Conservation (phyloP, 805 yeast species). For the Scheffersomyces spartinae region DNA sequence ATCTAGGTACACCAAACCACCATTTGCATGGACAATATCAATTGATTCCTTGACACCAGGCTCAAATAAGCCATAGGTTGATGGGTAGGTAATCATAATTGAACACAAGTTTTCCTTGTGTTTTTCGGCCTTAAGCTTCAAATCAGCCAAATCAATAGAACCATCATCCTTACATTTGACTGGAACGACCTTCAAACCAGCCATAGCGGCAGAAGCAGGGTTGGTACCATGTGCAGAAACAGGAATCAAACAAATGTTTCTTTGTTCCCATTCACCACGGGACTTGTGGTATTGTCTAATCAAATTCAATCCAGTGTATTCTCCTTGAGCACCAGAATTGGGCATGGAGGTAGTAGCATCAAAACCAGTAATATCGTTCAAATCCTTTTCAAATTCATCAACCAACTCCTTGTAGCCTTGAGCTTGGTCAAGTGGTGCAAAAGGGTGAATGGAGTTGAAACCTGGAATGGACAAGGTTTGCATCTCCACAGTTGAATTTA, state of each 20-base stretch:
- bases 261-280: slow-evolving; percentile 49
- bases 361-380: slow-evolving; percentile 89
- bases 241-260: slow-evolving; percentile 89
- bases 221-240: slow-evolving; percentile 98
- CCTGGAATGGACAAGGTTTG: slow-evolving; percentile 91
- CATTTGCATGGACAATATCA: slow-evolving; percentile 70
- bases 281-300: slow-evolving; percentile 67
- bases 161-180: slow-evolving; percentile 82
- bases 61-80: slow-evolving; percentile 93
- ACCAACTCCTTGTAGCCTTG: slow-evolving; percentile 72
- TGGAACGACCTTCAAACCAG: slow-evolving; percentile 87
- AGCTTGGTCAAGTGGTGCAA: slow-evolving; percentile 86
- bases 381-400: slow-evolving; percentile 66
- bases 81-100: slow-evolving; percentile 94
- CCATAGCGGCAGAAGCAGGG: slow-evolving; percentile 98
- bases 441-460: slow-evolving; percentile 81
- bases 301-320: slow-evolving; percentile 85
- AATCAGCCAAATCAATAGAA: slow-evolving; percentile 71
- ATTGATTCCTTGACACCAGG: slow-evolving; percentile 82
- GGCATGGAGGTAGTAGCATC: slow-evolving; percentile 89
- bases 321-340: slow-evolving; percentile 98
- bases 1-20: slow-evolving; percentile 95
- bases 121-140: slow-evolving; percentile 59
- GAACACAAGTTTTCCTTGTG: slow-evolving; percentile 70
- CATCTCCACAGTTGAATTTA: slow-evolving; percentile 94